Evolutionary conservation across 805 yeast genomes (phyloP), one percentile per base, ranked within the genome.

Genomic region (Danielia oregonensis): DNA sequence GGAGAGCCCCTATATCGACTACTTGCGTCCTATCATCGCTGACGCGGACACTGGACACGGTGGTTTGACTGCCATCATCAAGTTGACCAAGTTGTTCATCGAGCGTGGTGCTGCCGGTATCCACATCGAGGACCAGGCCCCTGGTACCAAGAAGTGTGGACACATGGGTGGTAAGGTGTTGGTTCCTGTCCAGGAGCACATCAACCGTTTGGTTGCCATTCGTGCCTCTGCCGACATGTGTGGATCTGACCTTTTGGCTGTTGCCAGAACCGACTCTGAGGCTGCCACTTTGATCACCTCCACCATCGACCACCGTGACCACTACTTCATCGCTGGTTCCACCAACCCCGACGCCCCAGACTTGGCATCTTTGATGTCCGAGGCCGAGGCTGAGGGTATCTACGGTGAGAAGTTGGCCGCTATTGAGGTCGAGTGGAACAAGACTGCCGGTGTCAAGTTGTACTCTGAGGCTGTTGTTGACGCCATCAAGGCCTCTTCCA

Each of bases 21-120:
- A 84, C 65, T 68, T 91, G 59, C 79, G 96, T 53, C 98, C 98
- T 39, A 86, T 91, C 51, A 75, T 91, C 52, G 97, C 97, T 27
- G 98, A 91, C 61, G 98, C 91, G 49, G 98, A 91, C 67, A 93
- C 97, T 39, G 98, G 98, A 51, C 97, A 91, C 63, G 98, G 98
- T 67, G 97, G 98, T 60, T 75, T 88, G 52, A 89, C 97, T 40
- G 97, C 97, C 37, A 87, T 87, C 49, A 83, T 88, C 69, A 91
- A 91, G 69, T 78, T 91, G 61, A 88, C 96, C 54, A 91, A 91
- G 72, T 74, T 91, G 79, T 91, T 91, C 59, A 86, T 91, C 52
- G 97, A 91, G 71, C 80, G 94, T 55, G 97, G 97, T 64, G 98
- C 97, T 37, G 97, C 97, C 40, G 97, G 97, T 58, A 88, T 91